Conservation (phyloP, 148 eudicot genomes). For the Vaccinium myrtillus region DNA sequence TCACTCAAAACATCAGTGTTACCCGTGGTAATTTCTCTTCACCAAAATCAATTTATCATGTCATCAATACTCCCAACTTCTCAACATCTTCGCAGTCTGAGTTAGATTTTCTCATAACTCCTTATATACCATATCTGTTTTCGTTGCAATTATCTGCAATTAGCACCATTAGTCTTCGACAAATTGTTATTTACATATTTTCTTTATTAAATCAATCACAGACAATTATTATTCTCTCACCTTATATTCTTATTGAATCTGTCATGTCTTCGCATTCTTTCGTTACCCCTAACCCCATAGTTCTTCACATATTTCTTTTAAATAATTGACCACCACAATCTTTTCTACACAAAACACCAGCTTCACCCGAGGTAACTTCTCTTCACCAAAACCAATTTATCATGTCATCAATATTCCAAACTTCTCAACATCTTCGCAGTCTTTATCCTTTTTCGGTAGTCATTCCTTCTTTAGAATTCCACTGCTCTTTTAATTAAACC, state of each 20-base stretch:
- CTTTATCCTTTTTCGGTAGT: neutral
- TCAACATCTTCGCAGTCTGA: neutral
- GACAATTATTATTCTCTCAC: neutral
- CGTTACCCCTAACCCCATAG: neutral
- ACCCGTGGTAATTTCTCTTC: neutral
- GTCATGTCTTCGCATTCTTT: neutral
- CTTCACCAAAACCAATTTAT: neutral
- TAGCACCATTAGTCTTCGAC: neutral
- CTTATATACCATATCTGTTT: too few relatives aligned
- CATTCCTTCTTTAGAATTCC: neutral
- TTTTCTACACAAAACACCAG: neutral
- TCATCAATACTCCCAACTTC: neutral
- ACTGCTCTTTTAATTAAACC: neutral
- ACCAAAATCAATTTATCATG: neutral
- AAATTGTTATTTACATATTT: neutral
- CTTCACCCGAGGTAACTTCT: neutral
- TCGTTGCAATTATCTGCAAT: neutral
- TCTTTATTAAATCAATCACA: neutral
- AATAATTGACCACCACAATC: neutral
- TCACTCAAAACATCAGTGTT: neutral
- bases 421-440: neutral
- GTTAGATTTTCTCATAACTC: too few relatives aligned
- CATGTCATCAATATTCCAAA: neutral
- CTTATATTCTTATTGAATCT: neutral
- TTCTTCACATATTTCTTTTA: neutral